Evolutionary conservation across 441 rosid genomes (phyloP), one percentile per base, ranked within the genome.

Genomic region (Raphanus hybrid): DNA sequence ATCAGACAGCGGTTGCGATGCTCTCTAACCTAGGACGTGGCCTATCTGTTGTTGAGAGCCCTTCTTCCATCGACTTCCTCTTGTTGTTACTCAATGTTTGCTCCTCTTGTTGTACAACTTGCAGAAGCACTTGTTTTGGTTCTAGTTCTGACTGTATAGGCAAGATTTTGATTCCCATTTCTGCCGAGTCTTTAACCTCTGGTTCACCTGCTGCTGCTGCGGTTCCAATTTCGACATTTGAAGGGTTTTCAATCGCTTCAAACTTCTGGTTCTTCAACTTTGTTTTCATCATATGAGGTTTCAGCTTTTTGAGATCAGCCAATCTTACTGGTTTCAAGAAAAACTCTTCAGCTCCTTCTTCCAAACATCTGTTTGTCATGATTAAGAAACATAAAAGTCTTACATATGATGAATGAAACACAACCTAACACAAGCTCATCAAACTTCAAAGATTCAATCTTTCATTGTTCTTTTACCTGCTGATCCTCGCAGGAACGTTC

Each of bases 311-410:
- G 76, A 89, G 72, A 80, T 89, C 90, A 29, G 93, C 71, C 59
- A 83, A 67, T 52, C 80, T 77, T 9, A 89, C 88, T 4, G 93
- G 93, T 75, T 89, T 89, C 84, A 89, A 58, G 69, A 89, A 82
- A 63, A 89, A 89, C 67, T 89, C 93, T 59, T 86, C 87, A n/a
- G 93, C 93, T 14, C 93, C 93, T 79, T 85, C 89, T 81, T 89
- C 87, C 11, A 87, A 82, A 79, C 91, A 89, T 79, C 90, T 87
- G 75, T 18, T 41, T n/a, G 1, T 37, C 15, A 52, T 10, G 48
- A 72, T 64, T n/a, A 48, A 4, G 9, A 67, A 37, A 20, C 27
- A 45, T 54, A 2, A 54, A n/a, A 48, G 8, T 1, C 39, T 57
- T 3, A 32, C 15, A 50, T 18, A 64, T 16, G 27, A 5, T 35